Percentiles rank a stretch among this genome's conserved stretches.
Conservation (phyloP, 2,329 filamentous ascomycete genomes). For the Chrysoporthe austroafricana region DNA sequence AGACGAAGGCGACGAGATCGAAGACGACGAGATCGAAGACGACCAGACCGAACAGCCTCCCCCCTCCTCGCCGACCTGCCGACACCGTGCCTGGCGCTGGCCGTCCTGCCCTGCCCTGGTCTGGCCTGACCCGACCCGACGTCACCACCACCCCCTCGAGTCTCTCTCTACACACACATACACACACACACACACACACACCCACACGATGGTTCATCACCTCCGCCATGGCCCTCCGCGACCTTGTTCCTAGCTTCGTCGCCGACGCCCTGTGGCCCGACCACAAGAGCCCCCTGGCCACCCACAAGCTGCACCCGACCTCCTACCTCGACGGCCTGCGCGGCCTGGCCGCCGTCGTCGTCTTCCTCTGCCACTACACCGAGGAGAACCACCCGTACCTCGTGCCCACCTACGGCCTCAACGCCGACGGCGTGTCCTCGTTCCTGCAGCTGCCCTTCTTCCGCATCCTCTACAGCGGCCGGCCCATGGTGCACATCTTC, state of each 20-base stretch:
- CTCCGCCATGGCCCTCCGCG: slow-evolving; percentile 29
- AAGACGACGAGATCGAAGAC: not conserved
- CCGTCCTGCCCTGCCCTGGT: too few species aligned
- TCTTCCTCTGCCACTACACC: slow-evolving; percentile 53
- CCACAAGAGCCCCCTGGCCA: slow-evolving; percentile 31
- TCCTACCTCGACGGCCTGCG: slow-evolving; percentile 55
- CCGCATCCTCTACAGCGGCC: slow-evolving; percentile 48
- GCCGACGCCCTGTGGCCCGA: slow-evolving; percentile 39
- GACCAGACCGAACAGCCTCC: not conserved
- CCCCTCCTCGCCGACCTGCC: not conserved
- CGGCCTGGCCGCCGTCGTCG: slow-evolving; percentile 52
- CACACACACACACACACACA: too few species aligned
- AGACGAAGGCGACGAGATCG: not conserved
- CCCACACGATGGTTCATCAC: slow-evolving; percentile 18
- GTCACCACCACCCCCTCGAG: not conserved
- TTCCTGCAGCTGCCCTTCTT: slow-evolving; percentile 49
- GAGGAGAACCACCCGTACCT: slow-evolving; percentile 45
- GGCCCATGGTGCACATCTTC: slow-evolving; percentile 55
- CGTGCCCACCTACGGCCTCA: slow-evolving; percentile 42
- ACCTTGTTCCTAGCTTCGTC: slow-evolving; percentile 41
- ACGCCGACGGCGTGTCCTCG: slow-evolving; percentile 39
- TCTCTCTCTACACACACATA: not conserved
- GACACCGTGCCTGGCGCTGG: too few species aligned
- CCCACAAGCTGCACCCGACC: slow-evolving; percentile 42
- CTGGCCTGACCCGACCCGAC: too few species aligned